Conservation (phyloP, 1,284 basidiomycete species). For the Paramarasmius palmivorus region DNA sequence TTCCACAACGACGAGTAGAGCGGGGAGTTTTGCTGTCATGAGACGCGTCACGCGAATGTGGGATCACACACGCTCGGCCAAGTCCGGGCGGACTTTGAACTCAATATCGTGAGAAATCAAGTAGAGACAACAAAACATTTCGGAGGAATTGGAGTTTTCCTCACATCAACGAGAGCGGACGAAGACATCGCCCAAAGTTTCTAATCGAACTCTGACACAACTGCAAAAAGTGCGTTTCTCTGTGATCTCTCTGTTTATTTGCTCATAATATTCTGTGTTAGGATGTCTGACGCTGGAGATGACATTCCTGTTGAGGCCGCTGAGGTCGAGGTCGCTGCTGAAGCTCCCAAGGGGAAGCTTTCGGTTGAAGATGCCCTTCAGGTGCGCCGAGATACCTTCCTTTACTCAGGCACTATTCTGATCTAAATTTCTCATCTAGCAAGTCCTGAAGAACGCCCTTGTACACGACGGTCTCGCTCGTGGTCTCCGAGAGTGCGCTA, state of each 20-base stretch:
- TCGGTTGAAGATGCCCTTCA: constrained; percentile 98
- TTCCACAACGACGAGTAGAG: too few relatives aligned
- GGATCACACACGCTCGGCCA: not conserved
- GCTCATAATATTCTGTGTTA: constrained; percentile 26
- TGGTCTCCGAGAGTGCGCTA: constrained; percentile 96
- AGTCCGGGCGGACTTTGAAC: not conserved
- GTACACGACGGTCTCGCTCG: constrained; percentile 98
- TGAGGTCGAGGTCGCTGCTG: constrained; percentile 83
- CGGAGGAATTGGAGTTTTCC: too few relatives aligned
- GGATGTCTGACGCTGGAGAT: constrained; percentile 99
- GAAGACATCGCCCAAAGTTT: constrained; percentile 69
- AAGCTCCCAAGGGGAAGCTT: constrained; percentile 92
- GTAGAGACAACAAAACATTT: too few relatives aligned
- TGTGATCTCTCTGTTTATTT: constrained; percentile 4
- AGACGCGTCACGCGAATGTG: too few relatives aligned
- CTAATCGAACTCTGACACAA: constrained; percentile 30
- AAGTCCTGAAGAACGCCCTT: constrained; percentile 95
- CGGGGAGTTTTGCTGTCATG: too few relatives aligned
- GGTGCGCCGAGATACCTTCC: constrained; percentile 43
- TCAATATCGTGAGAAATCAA: not conserved
- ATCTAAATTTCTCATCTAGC: constrained; percentile 41
- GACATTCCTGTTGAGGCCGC: constrained; percentile 79
- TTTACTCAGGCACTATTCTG: not conserved
- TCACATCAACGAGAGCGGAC: constrained; percentile 89
- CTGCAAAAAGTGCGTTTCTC: constrained; percentile 44